A percentile compares a stretch with the other conserved stretches of the same genome.
These are phyloP conservation scores for Hamigera avellanea DNA, from an alignment of 495 filamentous ascomycete species.

Conservation along the genomic window DNA sequence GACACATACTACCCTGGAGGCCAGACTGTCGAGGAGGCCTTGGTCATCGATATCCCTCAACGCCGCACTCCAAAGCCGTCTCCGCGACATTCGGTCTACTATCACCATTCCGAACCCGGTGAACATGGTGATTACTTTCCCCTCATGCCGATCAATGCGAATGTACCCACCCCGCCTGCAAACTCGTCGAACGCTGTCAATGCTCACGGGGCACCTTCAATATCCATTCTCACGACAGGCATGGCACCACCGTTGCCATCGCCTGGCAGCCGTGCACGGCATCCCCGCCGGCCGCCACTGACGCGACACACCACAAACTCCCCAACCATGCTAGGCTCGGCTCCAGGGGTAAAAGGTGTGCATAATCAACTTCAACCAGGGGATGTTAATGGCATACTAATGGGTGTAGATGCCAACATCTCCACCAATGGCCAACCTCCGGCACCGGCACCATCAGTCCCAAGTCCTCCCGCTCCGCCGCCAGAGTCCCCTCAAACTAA, in stretches of 20 bases:
- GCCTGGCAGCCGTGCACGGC: constrained; percentile 51
- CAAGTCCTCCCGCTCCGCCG: constrained; percentile 26
- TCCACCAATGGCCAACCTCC: constrained; percentile 14
- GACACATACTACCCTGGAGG: constrained; percentile 84
- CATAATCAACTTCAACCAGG: neutral
- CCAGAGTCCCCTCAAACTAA: constrained; percentile 28
- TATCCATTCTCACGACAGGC: constrained; percentile 68
- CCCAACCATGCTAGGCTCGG: constrained; percentile 50
- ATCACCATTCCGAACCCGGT: constrained; percentile 51
- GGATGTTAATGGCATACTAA: no score
- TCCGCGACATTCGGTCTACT: constrained; percentile 46
- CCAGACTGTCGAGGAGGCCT: constrained; percentile 79
- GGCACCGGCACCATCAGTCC: constrained; percentile 18
- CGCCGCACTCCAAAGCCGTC: constrained; percentile 79
- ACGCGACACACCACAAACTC: constrained; percentile 71
- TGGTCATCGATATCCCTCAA: constrained; percentile 78
- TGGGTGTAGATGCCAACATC: constrained; percentile 14
- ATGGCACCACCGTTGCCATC: constrained; percentile 76
- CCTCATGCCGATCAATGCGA: constrained; percentile 52
- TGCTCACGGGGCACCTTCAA: constrained; percentile 37
- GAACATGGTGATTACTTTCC: constrained; percentile 88
- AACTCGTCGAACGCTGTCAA: constrained; percentile 16
- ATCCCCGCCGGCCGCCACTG: constrained; percentile 27
- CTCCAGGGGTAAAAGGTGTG: constrained; percentile 17
- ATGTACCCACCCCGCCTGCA: constrained; percentile 25